Evolutionary conservation across 768 basidiomycete genomes (phyloP), one percentile per base, ranked within the genome.

Genomic region (Tubosaeta sp.): DNA sequence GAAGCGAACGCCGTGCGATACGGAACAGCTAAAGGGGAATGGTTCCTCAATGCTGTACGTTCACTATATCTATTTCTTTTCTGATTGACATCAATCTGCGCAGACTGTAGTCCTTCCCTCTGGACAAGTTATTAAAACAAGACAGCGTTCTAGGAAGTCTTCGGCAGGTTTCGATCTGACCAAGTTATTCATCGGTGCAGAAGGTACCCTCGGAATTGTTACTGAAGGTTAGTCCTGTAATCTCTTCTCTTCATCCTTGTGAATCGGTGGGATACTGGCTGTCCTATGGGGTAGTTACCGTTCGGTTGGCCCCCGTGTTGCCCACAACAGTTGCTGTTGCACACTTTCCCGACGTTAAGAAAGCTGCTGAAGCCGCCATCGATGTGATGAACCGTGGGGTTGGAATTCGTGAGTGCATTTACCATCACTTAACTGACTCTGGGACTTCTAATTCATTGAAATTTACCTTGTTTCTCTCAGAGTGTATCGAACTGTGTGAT

Each of bases 71-170:
- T 45, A 22, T 5, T 5, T 11, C 11, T 29, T 22, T 50, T 17
- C n/a, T 5, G 8, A 3, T 17, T 31, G 12, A 19, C 17, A 5
- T 26, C 46, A 26, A 35, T 14, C 31, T 32, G 48, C 17, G 17
- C 25, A 93, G 86, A 95, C 91, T 0, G 88, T 94, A 2, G 93
- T 97, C 0, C 80, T 95, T 3, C 90, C 93, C 2, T 84, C 82
- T 6, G 94, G 94, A 1, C 82, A 92, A 64, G 85, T 95, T 12
- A 94, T 97, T 65, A 94, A 94, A 63, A 97, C 94, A 2, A 82
- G 92, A 4, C 72, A 77, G 22, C 75, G 88, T 26, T 77, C 88
- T 4, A 74, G 91, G 32, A 95, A 97, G 64, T 91, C 87, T 0
- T 86, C 91, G 0, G 90, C 92, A 0, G 93, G 94, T 1, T 93